Base-by-base conservation (phyloP, 2,329 filamentous ascomycete genomes). In the Alternaria solani region DNA sequence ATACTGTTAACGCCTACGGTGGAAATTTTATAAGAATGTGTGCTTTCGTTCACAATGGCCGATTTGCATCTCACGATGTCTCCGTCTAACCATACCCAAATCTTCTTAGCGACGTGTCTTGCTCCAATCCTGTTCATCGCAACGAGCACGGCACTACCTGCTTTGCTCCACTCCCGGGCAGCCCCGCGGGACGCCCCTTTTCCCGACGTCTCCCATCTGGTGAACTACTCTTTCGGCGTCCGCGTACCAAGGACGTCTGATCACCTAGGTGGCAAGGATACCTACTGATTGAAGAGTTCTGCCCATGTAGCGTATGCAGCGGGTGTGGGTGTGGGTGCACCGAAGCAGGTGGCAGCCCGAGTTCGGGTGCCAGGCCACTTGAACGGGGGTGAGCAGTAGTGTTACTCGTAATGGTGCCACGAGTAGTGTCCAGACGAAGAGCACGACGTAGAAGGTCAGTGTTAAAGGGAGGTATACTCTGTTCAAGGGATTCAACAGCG, bases 311-410 rank as follows among this genome's bases (percentile, higher is more conserved):
- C 41, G 8, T 55, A 41, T 55, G 16, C n/a, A 14, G 41, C 51
- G 30, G 51, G 51, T 28, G 51, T 55, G 30, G 51, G 51, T 28
- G 51, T 55, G n/a, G 51, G 34, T 30, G 42, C 51, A 16, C 51
- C 51, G 14, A 36, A 26, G 16, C 30, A 46, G 30, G 51, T 1
- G 41, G 51, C n/a, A 38, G 51, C 26, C n/a, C 49, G n/a, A 46
- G 51, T n/a, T 46, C 51, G 6, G 38, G 38, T 12, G 25, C 11
- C 51, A 44, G 51, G 20, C 28, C 9, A 44, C n/a, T 44, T 25
- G 44, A 14, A 18, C 38, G n/a, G 51, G 26, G 1, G 51, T 46
- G 3, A 42, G 26, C 32, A 42, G 41, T n/a, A 43, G 41, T 44
- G 41, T 36, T 34, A 54, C 18, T 18, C 46, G 51, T 46, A 43